A percentile compares a stretch with the other conserved stretches of the same genome.
These are phyloP conservation scores for Populus hybrid DNA, from an alignment of 441 rosid species.

Conservation along the genomic window DNA sequence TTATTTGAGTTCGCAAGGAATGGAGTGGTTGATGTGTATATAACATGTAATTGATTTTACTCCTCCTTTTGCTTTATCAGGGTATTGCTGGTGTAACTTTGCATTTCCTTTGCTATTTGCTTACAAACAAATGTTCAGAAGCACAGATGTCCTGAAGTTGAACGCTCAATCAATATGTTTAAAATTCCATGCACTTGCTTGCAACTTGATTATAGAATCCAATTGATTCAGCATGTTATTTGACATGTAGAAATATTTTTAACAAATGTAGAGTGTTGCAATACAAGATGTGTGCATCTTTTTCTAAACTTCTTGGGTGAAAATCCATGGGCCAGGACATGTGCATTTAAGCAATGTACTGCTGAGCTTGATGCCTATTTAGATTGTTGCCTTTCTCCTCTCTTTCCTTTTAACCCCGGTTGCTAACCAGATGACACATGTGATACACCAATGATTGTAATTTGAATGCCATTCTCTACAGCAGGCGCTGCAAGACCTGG, in stretches of 20 bases:
- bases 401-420: not conserved
- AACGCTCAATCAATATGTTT: too few species aligned
- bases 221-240: not conserved
- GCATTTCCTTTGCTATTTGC: not conserved
- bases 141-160: not conserved
- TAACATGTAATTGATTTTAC: not conserved
- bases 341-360: not conserved
- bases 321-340: not conserved
- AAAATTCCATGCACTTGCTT: not conserved
- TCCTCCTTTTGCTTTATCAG: not conserved
- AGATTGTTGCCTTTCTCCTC: not conserved
- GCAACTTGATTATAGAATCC: constrained; percentile 7
- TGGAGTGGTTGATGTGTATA: not conserved
- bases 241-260: not conserved
- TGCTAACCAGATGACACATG: not conserved
- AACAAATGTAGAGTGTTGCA: not conserved
- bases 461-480: constrained; percentile 20
- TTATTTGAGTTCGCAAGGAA: not conserved
- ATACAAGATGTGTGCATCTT: not conserved
- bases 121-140: not conserved
- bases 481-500: constrained; percentile 87
- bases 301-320: not conserved
- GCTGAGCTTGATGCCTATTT: not conserved
- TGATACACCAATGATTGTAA: constrained; percentile 3
- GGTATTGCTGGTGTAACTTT: not conserved